These are phyloP conservation scores for Boeremia exigua DNA, from an alignment of 2,329 filamentous ascomycete genomes.

Conservation along the genomic window DNA sequence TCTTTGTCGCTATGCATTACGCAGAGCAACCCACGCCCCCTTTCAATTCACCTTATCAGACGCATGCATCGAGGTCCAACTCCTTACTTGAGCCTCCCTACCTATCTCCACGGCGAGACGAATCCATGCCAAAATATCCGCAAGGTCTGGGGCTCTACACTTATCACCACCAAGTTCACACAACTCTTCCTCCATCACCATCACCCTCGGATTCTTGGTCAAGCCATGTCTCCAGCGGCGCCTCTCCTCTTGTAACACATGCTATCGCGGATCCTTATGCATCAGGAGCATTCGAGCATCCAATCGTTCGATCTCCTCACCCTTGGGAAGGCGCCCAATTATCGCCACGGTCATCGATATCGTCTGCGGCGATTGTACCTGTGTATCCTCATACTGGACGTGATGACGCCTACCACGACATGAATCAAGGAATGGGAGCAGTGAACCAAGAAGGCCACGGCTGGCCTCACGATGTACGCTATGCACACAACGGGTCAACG, in stretches of 20 bases:
- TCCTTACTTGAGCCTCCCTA: constrained; percentile 43
- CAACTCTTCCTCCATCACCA: constrained; percentile 43
- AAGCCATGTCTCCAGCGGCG: constrained; percentile 31
- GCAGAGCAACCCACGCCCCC: constrained; percentile 42
- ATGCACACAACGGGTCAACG: constrained; percentile 17
- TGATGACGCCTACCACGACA: constrained; percentile 32
- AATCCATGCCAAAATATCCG: constrained; percentile 36
- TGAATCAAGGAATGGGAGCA: constrained; percentile 21
- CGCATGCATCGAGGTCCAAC: constrained; percentile 32
- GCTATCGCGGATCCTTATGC: constrained; percentile 40
- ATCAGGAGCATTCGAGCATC: constrained; percentile 43
- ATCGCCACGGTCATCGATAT: constrained; percentile 45
- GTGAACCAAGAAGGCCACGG: constrained; percentile 32
- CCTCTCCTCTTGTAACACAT: constrained; percentile 40
- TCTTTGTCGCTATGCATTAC: constrained; percentile 33
- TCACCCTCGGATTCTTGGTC: constrained; percentile 44
- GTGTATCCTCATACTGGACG: constrained; percentile 43
- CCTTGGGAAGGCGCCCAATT: constrained; percentile 38
- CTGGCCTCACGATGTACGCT: constrained; percentile 36
- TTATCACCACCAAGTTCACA: constrained; percentile 32
- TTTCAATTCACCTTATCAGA: constrained; percentile 47
- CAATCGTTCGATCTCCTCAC: constrained; percentile 39
- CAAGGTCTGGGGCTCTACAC: constrained; percentile 46
- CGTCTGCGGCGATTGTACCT: constrained; percentile 40
- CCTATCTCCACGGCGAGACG: constrained; percentile 43